Percentiles rank a stretch among this genome's conserved stretches.
Conservation (phyloP, 2,329 filamentous ascomycete genomes). For the Aspergillus proliferans region DNA sequence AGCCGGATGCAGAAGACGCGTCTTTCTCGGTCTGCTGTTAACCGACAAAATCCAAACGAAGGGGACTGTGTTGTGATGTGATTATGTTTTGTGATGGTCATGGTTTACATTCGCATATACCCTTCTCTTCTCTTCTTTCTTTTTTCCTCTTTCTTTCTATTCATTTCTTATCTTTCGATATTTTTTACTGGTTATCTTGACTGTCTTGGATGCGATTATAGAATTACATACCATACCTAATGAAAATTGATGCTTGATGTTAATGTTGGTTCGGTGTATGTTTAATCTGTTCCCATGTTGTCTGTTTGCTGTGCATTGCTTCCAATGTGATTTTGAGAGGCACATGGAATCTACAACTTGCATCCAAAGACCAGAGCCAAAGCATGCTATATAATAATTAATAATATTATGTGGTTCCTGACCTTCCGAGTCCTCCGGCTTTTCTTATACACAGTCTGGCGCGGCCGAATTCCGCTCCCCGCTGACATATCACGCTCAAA, state of each 20-base stretch:
- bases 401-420: no score
- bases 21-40: conserved; percentile 74
- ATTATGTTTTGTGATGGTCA: conserved; percentile 13
- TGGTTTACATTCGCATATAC: no score
- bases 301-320: no score
- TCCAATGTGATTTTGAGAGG: no score
- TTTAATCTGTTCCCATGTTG: not conserved
- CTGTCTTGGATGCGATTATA: no score
- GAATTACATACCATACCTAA: conserved; percentile 6
- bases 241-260: conserved; percentile 11
- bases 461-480: conserved; percentile 1
- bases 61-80: conserved; percentile 63
- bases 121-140: conserved; percentile 4
- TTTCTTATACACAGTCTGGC: no score
- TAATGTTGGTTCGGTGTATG: not conserved
- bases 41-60: conserved; percentile 78
- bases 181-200: no score
- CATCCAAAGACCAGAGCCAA: no score
- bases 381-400: no score
- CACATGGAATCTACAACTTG: no score
- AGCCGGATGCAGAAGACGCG: conserved; percentile 66
- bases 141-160: conserved; percentile 3
- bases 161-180: no score
- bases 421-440: no score
- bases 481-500: not conserved